Evolutionary conservation across 768 basidiomycete genomes (phyloP).

Genomic region (Mycena belliarum): DNA sequence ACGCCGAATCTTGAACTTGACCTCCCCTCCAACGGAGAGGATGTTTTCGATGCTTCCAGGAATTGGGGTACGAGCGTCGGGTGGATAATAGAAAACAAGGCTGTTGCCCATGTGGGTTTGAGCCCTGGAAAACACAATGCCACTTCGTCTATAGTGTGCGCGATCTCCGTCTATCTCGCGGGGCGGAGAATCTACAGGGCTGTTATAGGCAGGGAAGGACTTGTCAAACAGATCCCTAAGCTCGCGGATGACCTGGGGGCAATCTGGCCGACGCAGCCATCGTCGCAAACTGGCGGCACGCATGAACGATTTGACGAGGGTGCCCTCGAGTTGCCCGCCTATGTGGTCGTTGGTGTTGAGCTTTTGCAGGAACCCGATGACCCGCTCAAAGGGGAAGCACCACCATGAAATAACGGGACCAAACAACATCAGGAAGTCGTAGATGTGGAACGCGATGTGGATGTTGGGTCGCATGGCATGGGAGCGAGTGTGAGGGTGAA

Average conservation of each 20-base stretch:
- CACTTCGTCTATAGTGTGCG: not conserved
- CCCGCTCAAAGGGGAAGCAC: slow-evolving; percentile 38
- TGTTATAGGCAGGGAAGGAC: slow-evolving; percentile 4
- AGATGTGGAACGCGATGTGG: slow-evolving; percentile 36
- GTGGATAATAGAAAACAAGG: slow-evolving; percentile 6
- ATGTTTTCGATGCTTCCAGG: slow-evolving; percentile 12
- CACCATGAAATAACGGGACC: slow-evolving; percentile 40
- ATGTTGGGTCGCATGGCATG: slow-evolving; percentile 20
- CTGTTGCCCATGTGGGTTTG: slow-evolving; percentile 15
- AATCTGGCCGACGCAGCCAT: slow-evolving; percentile 24
- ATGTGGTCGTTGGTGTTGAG: slow-evolving; percentile 32
- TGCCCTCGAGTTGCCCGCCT: slow-evolving; percentile 22
- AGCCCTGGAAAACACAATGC: slow-evolving; percentile 3
- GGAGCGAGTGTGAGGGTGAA: slow-evolving; percentile 26
- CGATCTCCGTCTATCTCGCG: not conserved
- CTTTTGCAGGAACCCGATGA: slow-evolving; percentile 37
- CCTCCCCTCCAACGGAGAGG: not conserved
- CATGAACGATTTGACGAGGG: slow-evolving; percentile 5
- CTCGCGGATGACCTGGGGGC: slow-evolving; percentile 16
- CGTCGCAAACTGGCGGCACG: slow-evolving; percentile 10
- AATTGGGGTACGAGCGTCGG: not conserved
- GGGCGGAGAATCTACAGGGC: not conserved
- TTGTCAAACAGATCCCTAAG: slow-evolving; percentile 24
- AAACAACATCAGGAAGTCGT: slow-evolving; percentile 35
- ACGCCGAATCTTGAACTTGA: slow-evolving; percentile 2